phyloP scores from a whole-genome alignment of 805 yeast genomes.

The Yamadazyma olivae region DNA sequence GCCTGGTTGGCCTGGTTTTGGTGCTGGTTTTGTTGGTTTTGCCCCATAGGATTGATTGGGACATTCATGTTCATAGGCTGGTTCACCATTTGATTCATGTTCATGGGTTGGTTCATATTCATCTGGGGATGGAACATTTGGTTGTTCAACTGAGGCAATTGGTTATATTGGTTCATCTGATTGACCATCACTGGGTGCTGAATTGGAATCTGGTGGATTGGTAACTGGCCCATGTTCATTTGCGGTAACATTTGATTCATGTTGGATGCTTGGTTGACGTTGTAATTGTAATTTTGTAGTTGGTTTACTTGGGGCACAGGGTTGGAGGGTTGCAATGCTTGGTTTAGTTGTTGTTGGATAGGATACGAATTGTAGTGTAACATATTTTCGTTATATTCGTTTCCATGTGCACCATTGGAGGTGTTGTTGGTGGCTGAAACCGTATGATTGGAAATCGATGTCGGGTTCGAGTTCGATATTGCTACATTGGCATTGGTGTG shows the following conservation, averaged over 20 bases:
- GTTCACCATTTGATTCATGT: too few relatives aligned
- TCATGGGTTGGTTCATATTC: too few relatives aligned
- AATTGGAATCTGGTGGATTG: slow-evolving; percentile 4
- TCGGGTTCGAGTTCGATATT: background rate
- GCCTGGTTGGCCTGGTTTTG: slow-evolving; percentile 3
- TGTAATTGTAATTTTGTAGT: too few relatives aligned
- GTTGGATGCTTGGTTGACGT: background rate
- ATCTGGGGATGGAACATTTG: slow-evolving; percentile 6
- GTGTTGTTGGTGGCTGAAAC: background rate
- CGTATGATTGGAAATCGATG: too few relatives aligned
- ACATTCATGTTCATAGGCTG: too few relatives aligned
- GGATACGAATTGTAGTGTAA: slow-evolving; percentile 8
- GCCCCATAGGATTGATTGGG: too few relatives aligned
- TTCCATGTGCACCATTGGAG: background rate
- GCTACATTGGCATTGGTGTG: too few relatives aligned
- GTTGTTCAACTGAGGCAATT: slow-evolving; percentile 5
- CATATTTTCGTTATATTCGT: background rate
- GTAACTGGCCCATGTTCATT: background rate
- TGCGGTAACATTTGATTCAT: background rate
- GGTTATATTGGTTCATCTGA: slow-evolving; percentile 2
- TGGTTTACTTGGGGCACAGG: slow-evolving; percentile 9
- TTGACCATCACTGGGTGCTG: slow-evolving; percentile 9
- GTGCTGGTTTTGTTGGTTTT: background rate
- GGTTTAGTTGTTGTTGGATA: slow-evolving; percentile 13
- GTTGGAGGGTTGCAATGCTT: slow-evolving; percentile 14